phyloP scores from a whole-genome alignment of 768 basidiomycete genomes.

The Xanthoconium stramineum region DNA sequence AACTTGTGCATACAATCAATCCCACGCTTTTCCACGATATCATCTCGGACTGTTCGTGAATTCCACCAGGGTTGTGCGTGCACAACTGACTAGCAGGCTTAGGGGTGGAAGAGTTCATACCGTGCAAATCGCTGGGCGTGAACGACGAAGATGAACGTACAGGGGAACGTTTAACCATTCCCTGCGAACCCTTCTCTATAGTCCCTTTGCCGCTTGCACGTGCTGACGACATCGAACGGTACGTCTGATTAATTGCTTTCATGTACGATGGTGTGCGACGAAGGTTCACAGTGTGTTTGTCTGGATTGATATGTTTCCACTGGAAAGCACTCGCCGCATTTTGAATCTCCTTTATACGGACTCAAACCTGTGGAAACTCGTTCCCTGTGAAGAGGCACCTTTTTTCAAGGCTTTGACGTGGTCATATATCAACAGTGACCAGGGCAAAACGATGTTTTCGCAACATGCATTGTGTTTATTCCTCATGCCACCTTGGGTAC shows the following conservation, averaged over 20 bases:
- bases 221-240: conserved; percentile 45
- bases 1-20: conserved; percentile 40
- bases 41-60: conserved; percentile 38
- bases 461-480: conserved; percentile 28
- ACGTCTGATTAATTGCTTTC: conserved; percentile 5
- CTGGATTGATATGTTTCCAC: conserved; percentile 51
- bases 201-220: conserved; percentile 33
- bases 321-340: conserved; percentile 47
- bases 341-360: conserved; percentile 33
- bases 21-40: conserved; percentile 29
- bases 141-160: conserved; percentile 38
- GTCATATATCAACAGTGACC: conserved; percentile 17
- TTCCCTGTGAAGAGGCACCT: conserved; percentile 18
- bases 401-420: conserved; percentile 29
- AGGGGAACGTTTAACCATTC: conserved; percentile 42
- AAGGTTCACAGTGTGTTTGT: conserved; percentile 36
- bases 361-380: conserved; percentile 30
- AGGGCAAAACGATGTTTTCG: conserved; percentile 9
- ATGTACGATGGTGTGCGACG: not conserved
- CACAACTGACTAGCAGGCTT: conserved; percentile 6
- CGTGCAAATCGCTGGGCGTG: conserved; percentile 32
- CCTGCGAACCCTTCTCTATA: conserved; percentile 39
- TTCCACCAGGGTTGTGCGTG: not conserved
- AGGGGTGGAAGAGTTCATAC: conserved; percentile 42
- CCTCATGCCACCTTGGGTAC: conserved; percentile 40